Conservation (phyloP, 495 filamentous ascomycete species). For the Thermothielavioides terrestris region DNA sequence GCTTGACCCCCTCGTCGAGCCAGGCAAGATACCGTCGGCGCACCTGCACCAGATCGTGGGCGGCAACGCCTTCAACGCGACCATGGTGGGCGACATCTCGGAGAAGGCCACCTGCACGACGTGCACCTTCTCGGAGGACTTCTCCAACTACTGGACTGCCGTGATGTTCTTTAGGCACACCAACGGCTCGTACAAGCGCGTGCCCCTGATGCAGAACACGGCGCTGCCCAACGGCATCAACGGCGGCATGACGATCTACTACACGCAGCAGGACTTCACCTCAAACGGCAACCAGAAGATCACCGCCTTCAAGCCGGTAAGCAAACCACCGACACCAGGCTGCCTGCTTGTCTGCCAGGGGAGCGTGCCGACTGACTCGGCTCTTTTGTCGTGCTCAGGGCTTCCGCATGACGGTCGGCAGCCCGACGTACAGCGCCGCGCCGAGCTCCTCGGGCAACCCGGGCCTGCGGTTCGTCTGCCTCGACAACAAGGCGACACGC, state of each 20-base stretch:
- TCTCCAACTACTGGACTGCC: conserved; percentile 44
- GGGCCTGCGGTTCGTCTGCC: conserved; percentile 43
- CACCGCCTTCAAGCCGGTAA: conserved; percentile 39
- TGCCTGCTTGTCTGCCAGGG: no score
- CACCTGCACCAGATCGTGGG: conserved; percentile 44
- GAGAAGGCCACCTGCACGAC: conserved; percentile 37
- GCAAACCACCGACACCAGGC: no score
- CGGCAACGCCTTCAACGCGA: conserved; percentile 42
- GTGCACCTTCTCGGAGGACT: conserved; percentile 38
- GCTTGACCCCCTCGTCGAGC: conserved; percentile 38
- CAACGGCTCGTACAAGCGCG: conserved; percentile 42
- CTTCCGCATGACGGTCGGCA: conserved; percentile 48
- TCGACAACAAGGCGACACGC: conserved; percentile 33
- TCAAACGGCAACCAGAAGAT: conserved; percentile 38
- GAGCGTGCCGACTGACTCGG: no score
- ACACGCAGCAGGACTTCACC: conserved; percentile 38
- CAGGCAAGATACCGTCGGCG: conserved; percentile 30
- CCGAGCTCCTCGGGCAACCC: conserved; percentile 22
- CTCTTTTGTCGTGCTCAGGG: conserved; percentile 32
- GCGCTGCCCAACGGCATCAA: conserved; percentile 38
- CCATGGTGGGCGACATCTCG: conserved; percentile 39
- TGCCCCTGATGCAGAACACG: conserved; percentile 35
- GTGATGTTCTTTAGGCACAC: conserved; percentile 43
- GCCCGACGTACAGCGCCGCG: conserved; percentile 28
- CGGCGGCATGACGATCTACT: conserved; percentile 44